phyloP scores from a whole-genome alignment of 2,329 filamentous ascomycete species.

The Pyrenophora seminiperda region DNA sequence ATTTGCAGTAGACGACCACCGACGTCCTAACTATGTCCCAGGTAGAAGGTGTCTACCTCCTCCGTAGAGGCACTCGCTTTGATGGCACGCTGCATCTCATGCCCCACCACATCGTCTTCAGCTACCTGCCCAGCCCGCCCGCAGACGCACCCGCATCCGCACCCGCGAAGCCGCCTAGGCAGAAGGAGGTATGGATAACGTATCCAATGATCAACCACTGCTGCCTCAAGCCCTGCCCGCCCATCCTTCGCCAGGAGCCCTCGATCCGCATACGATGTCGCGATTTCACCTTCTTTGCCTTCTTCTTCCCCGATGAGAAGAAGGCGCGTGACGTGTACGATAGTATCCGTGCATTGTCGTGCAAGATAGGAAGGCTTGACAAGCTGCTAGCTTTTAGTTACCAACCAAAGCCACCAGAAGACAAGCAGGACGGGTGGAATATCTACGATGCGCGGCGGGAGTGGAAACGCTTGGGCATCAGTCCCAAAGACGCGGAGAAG shows the following conservation, averaged over 20 bases:
- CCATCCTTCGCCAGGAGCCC: constrained; percentile 71
- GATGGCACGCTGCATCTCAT: constrained; percentile 66
- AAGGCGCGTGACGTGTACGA: constrained; percentile 86
- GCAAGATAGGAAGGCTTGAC: constrained; percentile 80
- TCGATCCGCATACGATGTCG: constrained; percentile 87
- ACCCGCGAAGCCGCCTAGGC: constrained; percentile 51
- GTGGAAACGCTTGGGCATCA: constrained; percentile 85
- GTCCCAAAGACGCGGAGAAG: constrained; percentile 74
- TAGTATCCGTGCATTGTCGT: constrained; percentile 79
- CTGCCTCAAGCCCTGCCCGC: constrained; percentile 74
- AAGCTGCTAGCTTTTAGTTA: constrained; percentile 92
- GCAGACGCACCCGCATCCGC: constrained; percentile 39
- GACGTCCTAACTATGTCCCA: constrained; percentile 25
- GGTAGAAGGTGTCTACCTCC: constrained; percentile 67
- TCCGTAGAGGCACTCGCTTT: constrained; percentile 61
- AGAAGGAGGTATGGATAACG: constrained; percentile 86
- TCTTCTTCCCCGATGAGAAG: constrained; percentile 79
- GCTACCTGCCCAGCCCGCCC: constrained; percentile 55
- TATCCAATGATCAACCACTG: constrained; percentile 90
- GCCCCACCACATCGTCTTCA: constrained; percentile 69
- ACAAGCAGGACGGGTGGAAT: constrained; percentile 76
- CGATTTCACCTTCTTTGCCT: constrained; percentile 91
- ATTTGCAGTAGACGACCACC: neutral
- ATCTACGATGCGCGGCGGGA: constrained; percentile 86
- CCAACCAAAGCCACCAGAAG: constrained; percentile 73